A percentile compares a stretch with the other conserved stretches of the same genome.
Conservation (phyloP, 257 asterid species). For the Primulina eburnea region DNA sequence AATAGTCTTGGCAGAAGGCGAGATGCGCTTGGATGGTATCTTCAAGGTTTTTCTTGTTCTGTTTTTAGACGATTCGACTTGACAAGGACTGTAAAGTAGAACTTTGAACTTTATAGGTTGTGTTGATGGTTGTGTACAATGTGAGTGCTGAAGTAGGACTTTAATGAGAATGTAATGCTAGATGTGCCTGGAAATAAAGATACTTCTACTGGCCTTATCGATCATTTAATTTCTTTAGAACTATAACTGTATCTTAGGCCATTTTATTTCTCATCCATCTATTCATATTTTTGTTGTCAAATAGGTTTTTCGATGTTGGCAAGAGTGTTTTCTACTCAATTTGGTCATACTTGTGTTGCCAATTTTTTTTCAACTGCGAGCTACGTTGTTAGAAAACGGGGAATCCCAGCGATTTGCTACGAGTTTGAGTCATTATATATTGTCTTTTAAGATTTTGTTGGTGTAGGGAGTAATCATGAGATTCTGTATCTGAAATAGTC, state of each 20-base stretch:
- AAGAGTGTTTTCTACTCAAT: not conserved
- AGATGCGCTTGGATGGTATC: slow-evolving; percentile 77
- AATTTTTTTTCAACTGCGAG: not conserved
- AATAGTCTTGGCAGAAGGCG: slow-evolving; percentile 91
- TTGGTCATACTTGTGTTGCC: not conserved
- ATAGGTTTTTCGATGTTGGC: not conserved
- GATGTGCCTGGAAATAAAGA: too few relatives aligned
- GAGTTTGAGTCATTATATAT: not conserved
- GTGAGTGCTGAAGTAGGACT: not conserved
- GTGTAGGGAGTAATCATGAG: not conserved
- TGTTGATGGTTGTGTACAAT: not conserved
- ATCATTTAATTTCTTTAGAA: too few relatives aligned
- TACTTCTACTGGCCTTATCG: too few relatives aligned
- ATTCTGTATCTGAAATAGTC: not conserved
- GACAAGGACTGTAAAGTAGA: not conserved
- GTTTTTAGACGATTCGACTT: slow-evolving; percentile 21
- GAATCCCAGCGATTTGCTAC: not conserved
- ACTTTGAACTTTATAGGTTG: not conserved
- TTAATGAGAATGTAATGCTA: not conserved
- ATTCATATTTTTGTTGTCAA: not conserved
- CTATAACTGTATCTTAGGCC: too few relatives aligned
- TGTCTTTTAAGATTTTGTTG: not conserved
- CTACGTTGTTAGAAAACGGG: not conserved
- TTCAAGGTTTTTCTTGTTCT: slow-evolving; percentile 59
- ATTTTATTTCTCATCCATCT: too few relatives aligned